Evolutionary conservation across 352 stramenopile species (phyloP).

Genomic region (Globisporangium nagaii): DNA sequence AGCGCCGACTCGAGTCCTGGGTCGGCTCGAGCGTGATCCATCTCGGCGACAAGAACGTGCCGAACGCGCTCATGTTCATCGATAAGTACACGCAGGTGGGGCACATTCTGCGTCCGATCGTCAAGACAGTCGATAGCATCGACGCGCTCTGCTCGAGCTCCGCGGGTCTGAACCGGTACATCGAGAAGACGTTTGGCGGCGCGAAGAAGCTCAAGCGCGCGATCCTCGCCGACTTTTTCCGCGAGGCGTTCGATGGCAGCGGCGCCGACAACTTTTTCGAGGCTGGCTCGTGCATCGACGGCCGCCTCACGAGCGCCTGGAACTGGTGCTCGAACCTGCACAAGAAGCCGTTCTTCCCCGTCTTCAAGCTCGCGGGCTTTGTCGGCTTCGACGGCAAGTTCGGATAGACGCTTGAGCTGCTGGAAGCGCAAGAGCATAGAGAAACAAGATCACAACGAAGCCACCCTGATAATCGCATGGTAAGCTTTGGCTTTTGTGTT

Average conservation of each 20-base stretch:
- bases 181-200: slow-evolving; percentile 82
- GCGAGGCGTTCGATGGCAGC: slow-evolving; percentile 94
- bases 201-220: slow-evolving; percentile 77
- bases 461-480: no score
- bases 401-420: no score
- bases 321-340: slow-evolving; percentile 96
- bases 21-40: slow-evolving; percentile 95
- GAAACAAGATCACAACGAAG: no score
- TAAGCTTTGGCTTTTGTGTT: not conserved
- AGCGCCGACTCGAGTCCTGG: slow-evolving; percentile 78
- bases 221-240: slow-evolving; percentile 96
- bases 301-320: slow-evolving; percentile 94
- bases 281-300: slow-evolving; percentile 95
- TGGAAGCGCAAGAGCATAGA: no score
- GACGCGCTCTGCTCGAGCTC: slow-evolving; percentile 44
- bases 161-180: slow-evolving; percentile 49
- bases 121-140: slow-evolving; percentile 81
- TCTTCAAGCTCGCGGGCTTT: slow-evolving; percentile 97
- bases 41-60: slow-evolving; percentile 97
- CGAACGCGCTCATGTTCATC: slow-evolving; percentile 97
- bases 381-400: slow-evolving; percentile 97
- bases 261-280: slow-evolving; percentile 95
- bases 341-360: slow-evolving; percentile 92
- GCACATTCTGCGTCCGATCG: slow-evolving; percentile 83
- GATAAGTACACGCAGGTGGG: slow-evolving; percentile 97